Percentiles rank a stretch among this genome's conserved stretches.
Conservation (phyloP, 75 land plant genomes). For the Azolla pinnata region DNA sequence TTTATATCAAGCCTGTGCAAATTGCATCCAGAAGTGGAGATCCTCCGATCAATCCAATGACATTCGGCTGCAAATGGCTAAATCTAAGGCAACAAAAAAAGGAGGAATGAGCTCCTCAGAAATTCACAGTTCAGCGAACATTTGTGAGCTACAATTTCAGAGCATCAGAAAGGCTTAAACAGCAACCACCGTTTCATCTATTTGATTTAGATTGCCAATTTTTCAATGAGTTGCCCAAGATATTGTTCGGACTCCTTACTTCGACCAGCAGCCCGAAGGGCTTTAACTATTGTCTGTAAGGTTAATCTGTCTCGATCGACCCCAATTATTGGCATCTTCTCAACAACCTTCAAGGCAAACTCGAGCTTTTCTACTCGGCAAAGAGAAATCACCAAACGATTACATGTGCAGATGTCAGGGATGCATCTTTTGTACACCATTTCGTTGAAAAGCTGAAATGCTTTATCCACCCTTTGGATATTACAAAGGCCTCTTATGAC, state of each 20-base stretch:
- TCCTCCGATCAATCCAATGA: too few species aligned
- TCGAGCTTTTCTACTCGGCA: neutral
- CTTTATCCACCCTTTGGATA: neutral
- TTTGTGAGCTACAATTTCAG: too few species aligned
- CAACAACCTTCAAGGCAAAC: neutral
- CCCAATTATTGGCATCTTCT: neutral
- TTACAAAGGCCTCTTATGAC: neutral
- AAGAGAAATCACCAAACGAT: neutral
- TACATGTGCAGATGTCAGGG: neutral
- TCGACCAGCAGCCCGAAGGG: neutral
- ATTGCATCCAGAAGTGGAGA: too few species aligned
- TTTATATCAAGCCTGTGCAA: too few species aligned
- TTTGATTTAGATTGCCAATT: too few species aligned
- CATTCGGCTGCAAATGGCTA: too few species aligned
- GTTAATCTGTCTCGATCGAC: neutral
- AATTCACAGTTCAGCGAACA: too few species aligned
- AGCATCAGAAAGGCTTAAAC: too few species aligned
- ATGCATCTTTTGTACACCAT: conserved; percentile 6
- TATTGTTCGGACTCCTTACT: neutral
- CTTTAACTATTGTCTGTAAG: neutral
- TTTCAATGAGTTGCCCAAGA: neutral
- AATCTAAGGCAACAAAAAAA: too few species aligned
- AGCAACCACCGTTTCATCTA: too few species aligned
- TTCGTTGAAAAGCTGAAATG: conserved; percentile 1
- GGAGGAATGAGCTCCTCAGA: too few species aligned